phyloP scores from a whole-genome alignment of 495 filamentous ascomycete species.

The Aspergillus diversus region DNA sequence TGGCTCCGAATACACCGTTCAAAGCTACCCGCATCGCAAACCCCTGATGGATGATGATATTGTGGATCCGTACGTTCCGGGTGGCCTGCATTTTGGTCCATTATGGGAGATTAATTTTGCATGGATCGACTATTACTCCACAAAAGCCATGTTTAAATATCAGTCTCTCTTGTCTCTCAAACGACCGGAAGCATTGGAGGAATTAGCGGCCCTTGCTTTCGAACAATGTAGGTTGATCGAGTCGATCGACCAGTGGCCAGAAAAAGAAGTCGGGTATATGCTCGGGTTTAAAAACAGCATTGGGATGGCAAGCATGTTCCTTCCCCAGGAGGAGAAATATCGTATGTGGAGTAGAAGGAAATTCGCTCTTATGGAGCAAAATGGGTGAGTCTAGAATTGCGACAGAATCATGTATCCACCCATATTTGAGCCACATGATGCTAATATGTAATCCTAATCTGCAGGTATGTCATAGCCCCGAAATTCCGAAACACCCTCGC shows the following conservation, averaged over 20 bases:
- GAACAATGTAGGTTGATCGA: constrained; percentile 78
- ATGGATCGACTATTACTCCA: constrained; percentile 76
- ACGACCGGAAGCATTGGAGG: constrained; percentile 49
- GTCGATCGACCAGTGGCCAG: constrained; percentile 71
- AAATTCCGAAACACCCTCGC: constrained; percentile 75
- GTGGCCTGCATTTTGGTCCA: constrained; percentile 65
- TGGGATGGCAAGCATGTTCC: constrained; percentile 74
- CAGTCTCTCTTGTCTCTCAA: constrained; percentile 61
- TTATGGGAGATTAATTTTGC: constrained; percentile 75
- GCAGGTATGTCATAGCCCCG: constrained; percentile 79
- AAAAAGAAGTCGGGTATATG: constrained; percentile 67
- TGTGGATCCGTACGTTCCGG: constrained; percentile 71
- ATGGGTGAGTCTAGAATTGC: constrained; percentile 66
- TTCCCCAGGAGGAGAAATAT: constrained; percentile 72
- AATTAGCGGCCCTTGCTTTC: constrained; percentile 63
- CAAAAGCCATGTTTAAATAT: constrained; percentile 79
- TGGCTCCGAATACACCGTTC: constrained; percentile 60
- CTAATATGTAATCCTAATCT: constrained; percentile 10
- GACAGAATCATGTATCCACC: no score
- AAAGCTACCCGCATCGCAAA: constrained; percentile 55
- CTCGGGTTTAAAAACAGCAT: constrained; percentile 77
- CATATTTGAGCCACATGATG: background rate
- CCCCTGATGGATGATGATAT: constrained; percentile 63
- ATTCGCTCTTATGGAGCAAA: constrained; percentile 74
- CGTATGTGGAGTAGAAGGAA: constrained; percentile 84